A percentile compares a stretch with the other conserved stretches of the same genome.
These are phyloP conservation scores for Fusarium armeniacum DNA, from an alignment of 2,329 filamentous ascomycete species.

Conservation along the genomic window DNA sequence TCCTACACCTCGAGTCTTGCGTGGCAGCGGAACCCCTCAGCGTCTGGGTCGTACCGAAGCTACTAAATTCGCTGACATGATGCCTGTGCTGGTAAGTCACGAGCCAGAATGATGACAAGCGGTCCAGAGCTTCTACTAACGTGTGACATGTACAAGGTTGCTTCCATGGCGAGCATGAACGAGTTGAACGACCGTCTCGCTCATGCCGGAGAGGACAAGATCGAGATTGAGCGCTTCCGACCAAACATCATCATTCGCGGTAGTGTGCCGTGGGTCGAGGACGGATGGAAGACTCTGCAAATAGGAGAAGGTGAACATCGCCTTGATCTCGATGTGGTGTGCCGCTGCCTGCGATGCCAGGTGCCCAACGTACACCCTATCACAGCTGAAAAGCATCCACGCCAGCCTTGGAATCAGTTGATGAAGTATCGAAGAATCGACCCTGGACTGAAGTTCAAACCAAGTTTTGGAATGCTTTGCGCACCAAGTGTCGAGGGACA, in stretches of 20 bases:
- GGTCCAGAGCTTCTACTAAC: constrained; percentile 65
- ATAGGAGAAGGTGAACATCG: constrained; percentile 52
- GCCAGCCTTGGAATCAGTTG: constrained; percentile 73
- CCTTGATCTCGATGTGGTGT: constrained; percentile 68
- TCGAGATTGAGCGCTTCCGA: constrained; percentile 73
- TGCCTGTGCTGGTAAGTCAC: constrained; percentile 39
- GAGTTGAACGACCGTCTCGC: constrained; percentile 70
- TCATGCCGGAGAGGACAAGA: constrained; percentile 58
- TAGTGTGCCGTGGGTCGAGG: constrained; percentile 70
- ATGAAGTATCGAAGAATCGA: constrained; percentile 73
- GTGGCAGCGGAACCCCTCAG: constrained; percentile 67
- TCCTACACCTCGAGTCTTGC: constrained; percentile 66
- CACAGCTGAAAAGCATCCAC: constrained; percentile 70
- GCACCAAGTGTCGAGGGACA: constrained; percentile 68
- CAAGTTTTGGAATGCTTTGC: constrained; percentile 76
- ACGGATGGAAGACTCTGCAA: constrained; percentile 72
- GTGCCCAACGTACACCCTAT: constrained; percentile 75
- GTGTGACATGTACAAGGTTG: constrained; percentile 69
- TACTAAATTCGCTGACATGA: constrained; percentile 69
- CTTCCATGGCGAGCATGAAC: constrained; percentile 66
- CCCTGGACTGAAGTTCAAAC: constrained; percentile 72
- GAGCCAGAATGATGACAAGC: constrained; percentile 52
- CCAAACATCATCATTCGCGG: constrained; percentile 74
- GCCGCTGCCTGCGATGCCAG: constrained; percentile 71
- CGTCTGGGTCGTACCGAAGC: constrained; percentile 67